These are phyloP conservation scores for Phytophthora vignae DNA, from an alignment of 352 stramenopile genomes.

Conservation along the genomic window DNA sequence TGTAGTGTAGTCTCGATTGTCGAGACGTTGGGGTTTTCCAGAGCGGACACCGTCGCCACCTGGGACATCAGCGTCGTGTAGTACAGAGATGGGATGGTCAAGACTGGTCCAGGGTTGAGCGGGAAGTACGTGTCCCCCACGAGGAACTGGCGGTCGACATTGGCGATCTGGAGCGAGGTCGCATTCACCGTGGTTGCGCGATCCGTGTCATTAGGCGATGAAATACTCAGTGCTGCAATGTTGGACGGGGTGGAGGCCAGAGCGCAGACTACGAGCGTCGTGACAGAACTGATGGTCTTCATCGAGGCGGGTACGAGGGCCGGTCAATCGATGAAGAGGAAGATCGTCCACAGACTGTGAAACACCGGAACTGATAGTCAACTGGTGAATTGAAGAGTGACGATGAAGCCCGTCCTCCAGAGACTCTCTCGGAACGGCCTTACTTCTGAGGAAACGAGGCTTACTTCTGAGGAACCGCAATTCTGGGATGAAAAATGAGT, in stretches of 20 bases:
- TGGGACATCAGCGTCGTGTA: slow-evolving; percentile 35
- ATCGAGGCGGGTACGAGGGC: not conserved
- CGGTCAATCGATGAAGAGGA: no score
- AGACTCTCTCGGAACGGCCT: no score
- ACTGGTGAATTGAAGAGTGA: no score
- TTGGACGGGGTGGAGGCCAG: slow-evolving; percentile 11
- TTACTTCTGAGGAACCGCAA: no score
- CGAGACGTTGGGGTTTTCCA: slow-evolving; percentile 34
- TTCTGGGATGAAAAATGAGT: no score
- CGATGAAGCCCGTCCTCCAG: no score
- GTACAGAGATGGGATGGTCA: slow-evolving; percentile 34
- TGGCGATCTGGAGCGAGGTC: slow-evolving; percentile 32
- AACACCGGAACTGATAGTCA: no score
- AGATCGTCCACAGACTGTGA: no score
- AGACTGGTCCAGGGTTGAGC: slow-evolving; percentile 26
- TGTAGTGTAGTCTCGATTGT: slow-evolving; percentile 22
- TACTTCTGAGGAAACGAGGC: not conserved
- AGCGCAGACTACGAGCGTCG: not conserved
- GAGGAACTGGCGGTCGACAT: slow-evolving; percentile 29
- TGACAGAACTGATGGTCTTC: slow-evolving; percentile 6
- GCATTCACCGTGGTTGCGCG: slow-evolving; percentile 21
- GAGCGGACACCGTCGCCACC: slow-evolving; percentile 13
- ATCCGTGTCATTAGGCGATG: slow-evolving; percentile 11
- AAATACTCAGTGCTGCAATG: slow-evolving; percentile 22
- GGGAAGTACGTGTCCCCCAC: slow-evolving; percentile 35